A percentile compares a stretch with the other conserved stretches of the same genome.
Conservation (phyloP, 352 stramenopile genomes). For the Vaucheria bursata region DNA sequence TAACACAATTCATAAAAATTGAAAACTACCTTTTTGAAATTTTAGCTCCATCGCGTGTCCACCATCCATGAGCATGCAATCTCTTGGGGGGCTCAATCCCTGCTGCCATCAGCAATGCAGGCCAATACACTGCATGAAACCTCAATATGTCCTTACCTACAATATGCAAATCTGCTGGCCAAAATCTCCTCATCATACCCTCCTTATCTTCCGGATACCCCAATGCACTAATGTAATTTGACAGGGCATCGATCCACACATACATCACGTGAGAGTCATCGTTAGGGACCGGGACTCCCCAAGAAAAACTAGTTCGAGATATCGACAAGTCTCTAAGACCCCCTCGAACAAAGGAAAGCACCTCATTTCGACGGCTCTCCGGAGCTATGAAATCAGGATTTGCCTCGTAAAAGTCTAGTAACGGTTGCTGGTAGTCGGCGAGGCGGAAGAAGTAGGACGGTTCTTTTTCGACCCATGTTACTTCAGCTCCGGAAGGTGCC, state of each 20-base stretch:
- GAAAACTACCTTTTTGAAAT: conserved; percentile 93
- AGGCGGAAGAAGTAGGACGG: conserved; percentile 98
- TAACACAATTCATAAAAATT: no score
- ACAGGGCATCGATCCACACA: conserved; percentile 97
- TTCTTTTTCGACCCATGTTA: conserved; percentile 88
- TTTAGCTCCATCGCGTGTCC: conserved; percentile 95
- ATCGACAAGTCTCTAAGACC: conserved; percentile 91
- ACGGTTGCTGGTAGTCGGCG: conserved; percentile 76
- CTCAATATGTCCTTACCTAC: conserved; percentile 97
- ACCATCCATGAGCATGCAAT: conserved; percentile 95
- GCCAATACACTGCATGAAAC: conserved; percentile 98
- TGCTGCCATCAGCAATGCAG: conserved; percentile 87
- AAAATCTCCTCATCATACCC: conserved; percentile 52
- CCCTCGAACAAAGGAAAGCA: conserved; percentile 69
- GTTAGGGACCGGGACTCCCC: conserved; percentile 87
- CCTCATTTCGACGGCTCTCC: conserved; percentile 78
- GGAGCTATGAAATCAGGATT: conserved; percentile 81
- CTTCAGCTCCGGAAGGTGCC: conserved; percentile 67
- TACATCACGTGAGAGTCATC: conserved; percentile 91
- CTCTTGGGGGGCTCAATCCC: conserved; percentile 80
- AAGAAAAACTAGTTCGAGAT: conserved; percentile 83
- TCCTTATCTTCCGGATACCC: conserved; percentile 74
- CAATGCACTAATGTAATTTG: conserved; percentile 94
- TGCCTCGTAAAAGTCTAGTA: conserved; percentile 72
- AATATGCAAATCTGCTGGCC: conserved; percentile 61